These are phyloP conservation scores for Leonotis leonurus DNA, from an alignment of 257 asterid species.

Conservation along the genomic window DNA sequence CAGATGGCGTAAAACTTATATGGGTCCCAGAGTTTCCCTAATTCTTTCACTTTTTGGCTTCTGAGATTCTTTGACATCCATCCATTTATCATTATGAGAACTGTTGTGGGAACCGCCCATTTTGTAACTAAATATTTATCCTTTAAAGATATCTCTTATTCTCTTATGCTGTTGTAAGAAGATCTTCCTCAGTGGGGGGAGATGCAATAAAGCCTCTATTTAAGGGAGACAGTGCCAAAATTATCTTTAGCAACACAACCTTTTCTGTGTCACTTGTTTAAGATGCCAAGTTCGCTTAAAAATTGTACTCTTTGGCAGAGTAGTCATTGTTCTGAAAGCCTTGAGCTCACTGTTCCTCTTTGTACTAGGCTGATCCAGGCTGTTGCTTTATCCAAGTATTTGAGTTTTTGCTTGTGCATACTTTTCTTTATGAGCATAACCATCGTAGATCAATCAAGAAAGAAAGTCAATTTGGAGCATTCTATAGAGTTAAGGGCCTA, in stretches of 20 bases:
- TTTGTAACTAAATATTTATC: background rate
- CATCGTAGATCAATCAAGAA: background rate
- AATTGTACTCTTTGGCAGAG: conserved; percentile 6
- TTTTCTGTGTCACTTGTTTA: background rate
- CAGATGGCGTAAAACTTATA: background rate
- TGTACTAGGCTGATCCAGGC: background rate
- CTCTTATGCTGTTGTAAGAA: background rate
- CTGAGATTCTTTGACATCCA: background rate
- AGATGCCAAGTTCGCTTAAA: conserved; percentile 2
- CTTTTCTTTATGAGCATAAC: background rate
- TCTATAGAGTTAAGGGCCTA: background rate
- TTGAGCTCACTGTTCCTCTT: background rate
- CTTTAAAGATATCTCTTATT: background rate
- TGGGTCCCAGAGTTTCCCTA: background rate
- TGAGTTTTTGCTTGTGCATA: background rate
- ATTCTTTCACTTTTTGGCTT: background rate
- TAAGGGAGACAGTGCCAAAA: background rate
- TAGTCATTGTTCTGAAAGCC: background rate
- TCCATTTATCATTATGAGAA: background rate
- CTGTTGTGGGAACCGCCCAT: background rate
- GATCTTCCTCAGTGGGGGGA: background rate
- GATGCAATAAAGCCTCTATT: background rate
- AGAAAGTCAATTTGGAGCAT: background rate
- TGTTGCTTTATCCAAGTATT: background rate
- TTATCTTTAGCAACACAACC: too few relatives aligned